Evolutionary conservation across 257 asterid species (phyloP), one percentile per base, ranked within the genome.

Genomic region (Salvia rosmarinus): DNA sequence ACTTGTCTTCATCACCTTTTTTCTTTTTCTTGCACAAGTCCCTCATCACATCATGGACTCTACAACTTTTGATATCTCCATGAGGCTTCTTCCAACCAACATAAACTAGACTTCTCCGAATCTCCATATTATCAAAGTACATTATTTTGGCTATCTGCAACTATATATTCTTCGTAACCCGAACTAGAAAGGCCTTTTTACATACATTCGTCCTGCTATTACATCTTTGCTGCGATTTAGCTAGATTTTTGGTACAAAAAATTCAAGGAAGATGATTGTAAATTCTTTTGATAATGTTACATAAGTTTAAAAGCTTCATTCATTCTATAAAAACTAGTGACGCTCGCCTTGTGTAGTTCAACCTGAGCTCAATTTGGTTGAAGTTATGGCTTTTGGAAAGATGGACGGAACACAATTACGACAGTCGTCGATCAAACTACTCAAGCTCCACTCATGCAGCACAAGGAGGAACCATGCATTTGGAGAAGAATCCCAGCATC

Each of bases 391-490:
- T 32, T 10, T 7, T 39, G 30, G 30, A 25, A 25, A 25, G 30
- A 43, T 3, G 4, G 17, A 43, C 3, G 30, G 30, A 25, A 25
- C 30, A 25, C 13, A 60, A 21, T 49, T 66, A 42, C 61, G 60
- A 47, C 6, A 21, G 11, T 6, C 19, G 11, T 6, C 19, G 30
- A 59, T 66, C 55, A 30, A 23, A 63, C 9, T 25, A 64, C 21
- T 61, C 21, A 17, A 67, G 6, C 17, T 58, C 35, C 56, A 39
- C 30, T 85, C 85, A 92, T 43, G 90, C 83, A 51, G 78, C 81
- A 63, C 98, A 93, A 44, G 93, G 94, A 1, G 97, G 92, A 67
- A 71, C 90, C 80, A 93, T 86, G 88, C 98, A 93, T 77, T 89
- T 84, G 46, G 95, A 89, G 61, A 93, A 85, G 88, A 93, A 89